These are phyloP conservation scores for Ustanciosporium gigantosporum DNA, from an alignment of 1,284 basidiomycete genomes.

Conservation along the genomic window DNA sequence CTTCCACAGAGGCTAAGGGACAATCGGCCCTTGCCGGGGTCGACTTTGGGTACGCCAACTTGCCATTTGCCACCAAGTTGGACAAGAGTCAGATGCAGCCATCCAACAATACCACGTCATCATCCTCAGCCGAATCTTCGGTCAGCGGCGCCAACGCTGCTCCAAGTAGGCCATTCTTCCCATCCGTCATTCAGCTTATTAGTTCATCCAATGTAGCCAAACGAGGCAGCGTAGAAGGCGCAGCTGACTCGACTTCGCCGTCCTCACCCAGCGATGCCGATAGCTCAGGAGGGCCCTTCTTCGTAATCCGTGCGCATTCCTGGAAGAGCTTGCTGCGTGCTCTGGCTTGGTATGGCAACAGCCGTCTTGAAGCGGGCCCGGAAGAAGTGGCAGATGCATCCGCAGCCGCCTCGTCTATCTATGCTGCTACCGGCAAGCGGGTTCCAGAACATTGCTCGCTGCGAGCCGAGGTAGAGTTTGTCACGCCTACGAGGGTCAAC, in stretches of 20 bases:
- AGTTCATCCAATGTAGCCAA: background rate
- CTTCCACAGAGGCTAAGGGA: conserved; percentile 8
- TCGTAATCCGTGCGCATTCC: conserved; percentile 39
- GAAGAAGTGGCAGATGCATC: conserved; percentile 34
- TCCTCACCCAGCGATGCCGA: background rate
- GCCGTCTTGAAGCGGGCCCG: conserved; percentile 36
- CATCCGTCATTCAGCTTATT: conserved; percentile 19
- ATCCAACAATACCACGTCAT: too few species aligned
- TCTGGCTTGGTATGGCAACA: conserved; percentile 52
- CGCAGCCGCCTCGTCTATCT: too few species aligned
- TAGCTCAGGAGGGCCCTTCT: conserved; percentile 9
- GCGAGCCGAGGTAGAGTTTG: conserved; percentile 44
- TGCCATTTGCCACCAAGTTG: conserved; percentile 37
- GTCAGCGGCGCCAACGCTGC: background rate
- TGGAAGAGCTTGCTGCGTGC: conserved; percentile 49
- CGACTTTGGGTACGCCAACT: conserved; percentile 38
- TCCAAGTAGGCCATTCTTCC: conserved; percentile 23
- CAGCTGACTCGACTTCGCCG: too few species aligned
- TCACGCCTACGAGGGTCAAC: conserved; percentile 35
- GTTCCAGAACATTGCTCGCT: conserved; percentile 10
- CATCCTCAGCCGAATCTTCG: conserved; percentile 1
- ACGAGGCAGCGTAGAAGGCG: background rate
- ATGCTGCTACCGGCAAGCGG: conserved; percentile 5
- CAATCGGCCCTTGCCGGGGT: conserved; percentile 34
- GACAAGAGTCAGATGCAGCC: conserved; percentile 7